A percentile compares a stretch with the other conserved stretches of the same genome.
Evolutionary conservation across 352 stramenopile genomes (phyloP).

Genomic region (Thraustotheca clavata): DNA sequence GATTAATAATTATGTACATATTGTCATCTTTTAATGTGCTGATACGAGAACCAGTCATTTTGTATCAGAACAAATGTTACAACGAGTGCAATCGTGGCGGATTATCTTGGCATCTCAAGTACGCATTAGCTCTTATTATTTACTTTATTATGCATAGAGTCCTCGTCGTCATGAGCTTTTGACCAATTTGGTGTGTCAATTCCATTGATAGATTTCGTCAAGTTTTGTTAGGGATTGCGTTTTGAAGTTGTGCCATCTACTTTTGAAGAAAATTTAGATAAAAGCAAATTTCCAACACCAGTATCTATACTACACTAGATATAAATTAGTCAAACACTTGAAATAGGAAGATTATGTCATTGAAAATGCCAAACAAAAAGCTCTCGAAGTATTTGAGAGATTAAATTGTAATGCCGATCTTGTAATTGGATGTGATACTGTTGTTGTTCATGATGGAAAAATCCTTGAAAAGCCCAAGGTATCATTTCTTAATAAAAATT

Average conservation of each 20-base stretch:
- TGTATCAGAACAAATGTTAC: neutral
- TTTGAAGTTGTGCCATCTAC: conserved; percentile 75
- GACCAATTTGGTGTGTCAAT: conserved; percentile 43
- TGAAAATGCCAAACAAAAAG: conserved; percentile 72
- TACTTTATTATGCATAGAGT: conserved; percentile 31
- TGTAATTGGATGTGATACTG: conserved; percentile 83
- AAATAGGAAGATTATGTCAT: conserved; percentile 59
- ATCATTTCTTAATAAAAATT: neutral
- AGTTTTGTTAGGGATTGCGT: conserved; percentile 37
- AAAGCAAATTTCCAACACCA: conserved; percentile 51
- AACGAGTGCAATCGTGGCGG: conserved; percentile 32
- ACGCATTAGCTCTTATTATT: neutral
- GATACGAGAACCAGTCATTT: neutral
- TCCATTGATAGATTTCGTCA: neutral
- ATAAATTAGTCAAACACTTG: too few relatives aligned
- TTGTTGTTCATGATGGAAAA: conserved; percentile 73
- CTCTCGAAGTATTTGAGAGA: conserved; percentile 56
- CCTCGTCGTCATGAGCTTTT: conserved; percentile 65
- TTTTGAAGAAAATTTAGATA: conserved; percentile 77
- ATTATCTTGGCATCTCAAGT: conserved; percentile 70
- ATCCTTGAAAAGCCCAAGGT: conserved; percentile 85
- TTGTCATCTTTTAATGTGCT: neutral
- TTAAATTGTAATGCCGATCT: conserved; percentile 28
- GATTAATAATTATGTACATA: neutral
- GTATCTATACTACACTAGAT: conserved; percentile 23